Conservation (phyloP, 768 basidiomycete species). For the Chalciporus sphaerocephalus region DNA sequence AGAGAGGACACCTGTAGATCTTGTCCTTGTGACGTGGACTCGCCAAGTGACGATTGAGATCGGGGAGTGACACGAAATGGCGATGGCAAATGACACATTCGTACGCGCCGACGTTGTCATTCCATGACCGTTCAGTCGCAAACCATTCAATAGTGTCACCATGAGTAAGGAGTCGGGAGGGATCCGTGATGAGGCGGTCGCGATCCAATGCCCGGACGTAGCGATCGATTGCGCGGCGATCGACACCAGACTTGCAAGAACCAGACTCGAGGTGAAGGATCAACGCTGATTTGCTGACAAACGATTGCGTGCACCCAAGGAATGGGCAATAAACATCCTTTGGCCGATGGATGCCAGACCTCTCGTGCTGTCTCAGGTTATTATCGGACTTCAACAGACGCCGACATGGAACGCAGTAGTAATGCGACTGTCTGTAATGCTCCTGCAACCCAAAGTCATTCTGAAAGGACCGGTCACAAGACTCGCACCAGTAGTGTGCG, state of each 20-base stretch:
- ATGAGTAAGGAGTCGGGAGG: constrained; percentile 44
- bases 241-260: constrained; percentile 47
- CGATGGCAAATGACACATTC: constrained; percentile 64
- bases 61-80: constrained; percentile 35
- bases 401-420: constrained; percentile 45
- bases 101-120: constrained; percentile 42
- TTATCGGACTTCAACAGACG: constrained; percentile 36
- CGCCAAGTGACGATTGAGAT: constrained; percentile 58
- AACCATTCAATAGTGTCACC: constrained; percentile 4
- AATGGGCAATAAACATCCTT: constrained; percentile 37
- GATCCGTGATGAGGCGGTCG: constrained; percentile 50
- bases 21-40: constrained; percentile 56
- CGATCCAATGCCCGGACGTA: constrained; percentile 43
- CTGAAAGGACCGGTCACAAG: constrained; percentile 42
- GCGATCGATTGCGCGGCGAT: constrained; percentile 33
- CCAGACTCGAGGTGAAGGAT: constrained; percentile 63
- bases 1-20: constrained; percentile 52
- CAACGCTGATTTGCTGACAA: constrained; percentile 53
- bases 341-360: constrained; percentile 48
- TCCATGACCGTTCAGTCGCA: constrained; percentile 41
- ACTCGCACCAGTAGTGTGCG: constrained; percentile 40
- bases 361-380: constrained; percentile 41
- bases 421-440: constrained; percentile 42
- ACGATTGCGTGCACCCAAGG: constrained; percentile 41
- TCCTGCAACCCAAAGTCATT: constrained; percentile 39